phyloP scores from a whole-genome alignment of 2,329 filamentous ascomycete genomes.

The Biscogniauxia mediterranea region DNA sequence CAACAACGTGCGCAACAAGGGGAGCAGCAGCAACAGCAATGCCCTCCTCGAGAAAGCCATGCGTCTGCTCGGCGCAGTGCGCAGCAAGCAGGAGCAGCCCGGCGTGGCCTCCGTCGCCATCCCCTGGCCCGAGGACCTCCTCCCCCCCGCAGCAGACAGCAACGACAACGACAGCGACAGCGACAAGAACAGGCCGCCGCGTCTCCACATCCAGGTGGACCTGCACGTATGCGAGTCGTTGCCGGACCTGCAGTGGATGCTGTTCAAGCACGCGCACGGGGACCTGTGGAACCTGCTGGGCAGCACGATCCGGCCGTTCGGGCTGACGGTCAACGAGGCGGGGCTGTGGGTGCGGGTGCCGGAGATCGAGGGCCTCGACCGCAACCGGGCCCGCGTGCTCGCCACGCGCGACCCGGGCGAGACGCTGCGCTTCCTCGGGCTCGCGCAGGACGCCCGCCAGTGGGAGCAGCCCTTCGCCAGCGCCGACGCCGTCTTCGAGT shows the following conservation, averaged over 20 bases:
- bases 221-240: constrained; percentile 51
- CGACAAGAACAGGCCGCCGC: constrained; percentile 2
- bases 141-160: not conserved
- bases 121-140: constrained; percentile 44
- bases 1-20: not conserved
- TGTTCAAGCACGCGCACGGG: constrained; percentile 70
- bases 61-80: constrained; percentile 45
- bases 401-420: constrained; percentile 56
- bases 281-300: constrained; percentile 68
- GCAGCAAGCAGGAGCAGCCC: constrained; percentile 30
- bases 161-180: not conserved
- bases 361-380: constrained; percentile 62
- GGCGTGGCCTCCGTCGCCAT: constrained; percentile 50
- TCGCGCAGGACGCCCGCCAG: constrained; percentile 42
- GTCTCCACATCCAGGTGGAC: constrained; percentile 66
- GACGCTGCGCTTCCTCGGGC: constrained; percentile 62
- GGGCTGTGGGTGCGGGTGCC: constrained; percentile 65
- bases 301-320: constrained; percentile 59
- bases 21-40: not conserved
- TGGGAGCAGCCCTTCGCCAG: constrained; percentile 57
- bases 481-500: constrained; percentile 59
- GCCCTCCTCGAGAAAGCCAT: constrained; percentile 33
- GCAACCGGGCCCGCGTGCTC: constrained; percentile 55
- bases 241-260: constrained; percentile 55
- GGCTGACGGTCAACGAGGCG: constrained; percentile 62